Evolutionary conservation across 2,329 filamentous ascomycete species (phyloP).

Genomic region (Lachnellula hyalina): DNA sequence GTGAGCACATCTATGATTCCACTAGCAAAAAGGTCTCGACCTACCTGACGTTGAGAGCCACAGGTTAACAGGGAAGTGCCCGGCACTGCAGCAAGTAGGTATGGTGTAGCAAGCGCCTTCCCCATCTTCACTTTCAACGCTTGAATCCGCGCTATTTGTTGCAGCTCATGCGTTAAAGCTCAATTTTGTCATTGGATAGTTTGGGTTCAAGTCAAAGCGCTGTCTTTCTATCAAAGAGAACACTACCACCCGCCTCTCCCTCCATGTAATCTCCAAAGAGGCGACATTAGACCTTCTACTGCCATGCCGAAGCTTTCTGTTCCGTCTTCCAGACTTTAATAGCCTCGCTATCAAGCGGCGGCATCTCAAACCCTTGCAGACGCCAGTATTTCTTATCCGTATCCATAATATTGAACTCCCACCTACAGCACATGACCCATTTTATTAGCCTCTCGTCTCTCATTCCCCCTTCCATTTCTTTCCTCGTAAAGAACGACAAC

Average conservation of each 20-base stretch:
- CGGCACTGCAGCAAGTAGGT: too few relatives aligned
- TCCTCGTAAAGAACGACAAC: background rate
- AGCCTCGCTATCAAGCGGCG: conserved; percentile 12
- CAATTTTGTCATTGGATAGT: too few relatives aligned
- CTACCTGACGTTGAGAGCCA: too few relatives aligned
- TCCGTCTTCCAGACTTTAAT: conserved; percentile 14
- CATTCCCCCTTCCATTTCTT: background rate
- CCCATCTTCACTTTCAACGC: too few relatives aligned
- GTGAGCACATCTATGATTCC: too few relatives aligned
- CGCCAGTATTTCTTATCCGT: conserved; percentile 16
- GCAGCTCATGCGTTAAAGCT: too few relatives aligned
- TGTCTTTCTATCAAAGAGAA: background rate
- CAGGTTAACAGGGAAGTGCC: too few relatives aligned
- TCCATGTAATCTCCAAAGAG: background rate
- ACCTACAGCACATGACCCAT: conserved; percentile 3
- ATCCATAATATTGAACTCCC: conserved; percentile 17
- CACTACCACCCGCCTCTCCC: background rate
- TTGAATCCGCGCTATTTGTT: too few relatives aligned
- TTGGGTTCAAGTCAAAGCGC: too few relatives aligned
- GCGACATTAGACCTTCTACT: background rate
- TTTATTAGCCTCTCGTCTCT: background rate
- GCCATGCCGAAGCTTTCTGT: background rate
- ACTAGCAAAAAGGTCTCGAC: too few relatives aligned
- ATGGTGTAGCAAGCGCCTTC: too few relatives aligned
- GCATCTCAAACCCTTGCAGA: conserved; percentile 15